Base-by-base conservation (phyloP, 805 yeast species). In the Clavispora fructus region DNA sequence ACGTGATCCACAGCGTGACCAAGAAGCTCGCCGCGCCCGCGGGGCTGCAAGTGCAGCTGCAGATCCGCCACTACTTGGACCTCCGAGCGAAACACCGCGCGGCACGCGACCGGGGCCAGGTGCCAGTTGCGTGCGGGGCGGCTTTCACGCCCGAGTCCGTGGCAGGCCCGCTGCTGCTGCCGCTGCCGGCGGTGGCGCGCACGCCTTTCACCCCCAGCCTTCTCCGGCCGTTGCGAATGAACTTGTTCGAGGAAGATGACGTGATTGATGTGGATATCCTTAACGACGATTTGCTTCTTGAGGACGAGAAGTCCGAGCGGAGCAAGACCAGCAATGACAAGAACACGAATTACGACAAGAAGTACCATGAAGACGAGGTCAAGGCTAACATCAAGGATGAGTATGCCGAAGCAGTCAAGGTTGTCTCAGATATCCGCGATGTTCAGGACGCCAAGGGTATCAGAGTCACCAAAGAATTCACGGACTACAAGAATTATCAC, bases 1-100 rank as follows among this genome's bases (percentile, higher is more conserved):
- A 61, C 42, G 59, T 71, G 29, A 65, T 71, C 37, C 68, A 68
- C 45, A 59, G 70, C 44, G 76, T 64, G 8, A 68, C 73, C 14
- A 71, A 70, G 49, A 58, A 57, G 39, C 54, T 51, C 32, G 35
- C 50, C 9, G 50, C 48, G 32, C 50, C 46, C 16, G 42, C 44
- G 19, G 46, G 42, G 38, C 47, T 33, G 41, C 53, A 38, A 47
- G 43, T 42, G 40, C 51, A 39, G 46, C 55, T 40, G 50, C 63
- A 60, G 42, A 55, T 61, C 40, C 42, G 47, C 23, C 57, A 60
- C 41, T 59, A 59, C 43, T 40, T 56, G 32, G 58, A 53, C 27
- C 49, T 58, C 28, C 47, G 55, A n/a, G 47, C 57, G 28, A 48
- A 45, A 39, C 52, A 52, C 43, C 39, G 44, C 10, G 26, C 42